phyloP scores from a whole-genome alignment of 106 monocot species.

The Acorus gramineus region DNA sequence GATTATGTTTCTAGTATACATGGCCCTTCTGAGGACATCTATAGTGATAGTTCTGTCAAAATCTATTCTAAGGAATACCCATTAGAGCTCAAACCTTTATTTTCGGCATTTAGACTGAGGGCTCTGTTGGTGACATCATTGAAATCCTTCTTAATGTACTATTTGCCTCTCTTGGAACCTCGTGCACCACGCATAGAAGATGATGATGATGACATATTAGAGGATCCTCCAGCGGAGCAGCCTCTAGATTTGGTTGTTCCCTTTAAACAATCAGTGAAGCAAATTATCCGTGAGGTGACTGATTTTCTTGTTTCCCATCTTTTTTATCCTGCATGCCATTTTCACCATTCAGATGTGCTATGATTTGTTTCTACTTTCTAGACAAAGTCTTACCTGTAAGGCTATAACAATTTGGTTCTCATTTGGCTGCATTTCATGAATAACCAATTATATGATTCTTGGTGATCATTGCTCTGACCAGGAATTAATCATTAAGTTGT shows the following conservation, averaged over 20 bases:
- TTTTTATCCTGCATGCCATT: background rate
- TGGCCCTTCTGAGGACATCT: slow-evolving; percentile 11
- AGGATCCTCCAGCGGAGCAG: slow-evolving; percentile 36
- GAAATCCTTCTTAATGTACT: slow-evolving; percentile 78
- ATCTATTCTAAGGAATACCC: slow-evolving; percentile 56
- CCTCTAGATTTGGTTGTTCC: slow-evolving; percentile 65
- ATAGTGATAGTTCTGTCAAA: slow-evolving; percentile 11
- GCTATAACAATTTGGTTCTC: too few relatives aligned
- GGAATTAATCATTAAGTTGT: too few relatives aligned
- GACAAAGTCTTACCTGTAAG: too few relatives aligned
- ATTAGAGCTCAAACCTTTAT: slow-evolving; percentile 66
- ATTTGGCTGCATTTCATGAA: too few relatives aligned
- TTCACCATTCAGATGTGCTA: background rate
- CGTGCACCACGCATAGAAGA: slow-evolving; percentile 14
- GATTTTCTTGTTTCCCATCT: background rate
- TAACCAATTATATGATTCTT: too few relatives aligned
- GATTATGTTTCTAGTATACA: slow-evolving; percentile 18
- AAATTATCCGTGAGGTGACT: slow-evolving; percentile 79
- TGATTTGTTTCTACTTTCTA: background rate
- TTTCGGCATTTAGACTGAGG: slow-evolving; percentile 77
- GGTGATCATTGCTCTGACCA: too few relatives aligned
- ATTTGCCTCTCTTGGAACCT: slow-evolving; percentile 86
- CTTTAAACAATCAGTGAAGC: slow-evolving; percentile 80
- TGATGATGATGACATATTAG: slow-evolving; percentile 56
- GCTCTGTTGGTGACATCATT: slow-evolving; percentile 58